Base-by-base conservation (phyloP, 2,329 filamentous ascomycete species). In the Xylaria sp. region DNA sequence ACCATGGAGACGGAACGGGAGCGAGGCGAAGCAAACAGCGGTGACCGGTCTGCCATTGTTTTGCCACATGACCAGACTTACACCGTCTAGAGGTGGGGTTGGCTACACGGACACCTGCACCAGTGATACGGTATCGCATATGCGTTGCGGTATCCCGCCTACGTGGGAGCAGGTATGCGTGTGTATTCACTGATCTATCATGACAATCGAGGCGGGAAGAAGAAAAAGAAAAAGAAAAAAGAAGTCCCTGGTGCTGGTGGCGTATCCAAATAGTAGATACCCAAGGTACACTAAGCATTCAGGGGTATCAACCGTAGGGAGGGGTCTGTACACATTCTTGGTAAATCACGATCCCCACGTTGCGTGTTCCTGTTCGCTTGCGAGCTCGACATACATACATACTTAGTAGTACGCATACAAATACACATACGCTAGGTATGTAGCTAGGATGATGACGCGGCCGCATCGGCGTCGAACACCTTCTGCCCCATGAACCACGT, bases 401-500 rank as follows among this genome's bases (percentile, higher is more conserved):
- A 36, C 34, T 8, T 42, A 17, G 24, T 27, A 27, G 24, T 27
- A 27, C 24, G 24, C 14, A 14, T 42, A 42, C 39, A 42, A 1
- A 2, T 14, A 42, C 39, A 42, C 4, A 2, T 14, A 14, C 12
- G 17, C 39, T 42, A 17, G 12, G 11, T 42, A 42, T 5, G 39
- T 14, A 42, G 4, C 39, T 42, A 42, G 39, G 39, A 58, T 9
- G 51, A 59, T 61, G 47, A 71, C 53, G 56, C 45, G 30, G 55
- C 61, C 27, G 61, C 48, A 14, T 51, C 60, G 48, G 70, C 73
- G 36, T 78, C 76, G 50, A 74, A 80, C 7, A 81, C 76, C 68
- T 78, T 80, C 65, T 71, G 69, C 19, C 82, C 82, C 42, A 68
- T 74, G 67, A 82, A 81, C 82, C 82, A 84, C 3, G 82, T 84